These are phyloP conservation scores for Petunia hybrid DNA, from an alignment of 305 asterid genomes.

Conservation along the genomic window DNA sequence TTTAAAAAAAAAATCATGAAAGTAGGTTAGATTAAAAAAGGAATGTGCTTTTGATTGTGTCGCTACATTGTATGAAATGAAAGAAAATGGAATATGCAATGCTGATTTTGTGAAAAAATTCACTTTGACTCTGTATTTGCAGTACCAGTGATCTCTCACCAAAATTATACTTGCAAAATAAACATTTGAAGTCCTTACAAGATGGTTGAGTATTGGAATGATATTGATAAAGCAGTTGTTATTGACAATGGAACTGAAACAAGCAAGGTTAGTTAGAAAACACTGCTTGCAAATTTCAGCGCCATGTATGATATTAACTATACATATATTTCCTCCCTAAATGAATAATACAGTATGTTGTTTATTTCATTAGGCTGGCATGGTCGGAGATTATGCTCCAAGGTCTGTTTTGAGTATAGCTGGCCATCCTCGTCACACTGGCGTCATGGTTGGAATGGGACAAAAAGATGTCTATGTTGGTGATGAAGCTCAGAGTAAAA, in stretches of 20 bases:
- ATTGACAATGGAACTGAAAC: conserved; percentile 42
- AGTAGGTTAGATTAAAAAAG: too few species aligned
- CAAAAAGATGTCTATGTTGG: not conserved
- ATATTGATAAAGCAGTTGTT: conserved; percentile 40
- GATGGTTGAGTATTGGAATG: conserved; percentile 38
- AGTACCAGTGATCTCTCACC: not conserved
- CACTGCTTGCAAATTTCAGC: not conserved
- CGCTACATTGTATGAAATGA: too few species aligned
- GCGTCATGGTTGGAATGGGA: not conserved
- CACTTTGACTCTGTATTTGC: not conserved
- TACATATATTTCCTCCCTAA: not conserved
- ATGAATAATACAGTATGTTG: not conserved
- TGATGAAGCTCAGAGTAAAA: not conserved
- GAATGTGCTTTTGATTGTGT: too few species aligned
- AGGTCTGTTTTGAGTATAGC: not conserved
- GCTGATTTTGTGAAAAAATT: too few species aligned
- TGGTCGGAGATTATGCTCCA: conserved; percentile 14
- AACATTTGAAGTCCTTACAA: not conserved
- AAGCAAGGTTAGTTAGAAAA: conserved; percentile 35
- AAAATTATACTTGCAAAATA: not conserved
- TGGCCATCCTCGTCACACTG: not conserved
- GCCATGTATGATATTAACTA: not conserved
- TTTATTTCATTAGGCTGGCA: not conserved
- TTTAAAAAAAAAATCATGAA: too few species aligned
- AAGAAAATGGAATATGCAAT: too few species aligned